Evolutionary conservation across 257 asterid species (phyloP), one percentile per base, ranked within the genome.

Genomic region (Lantana camara): DNA sequence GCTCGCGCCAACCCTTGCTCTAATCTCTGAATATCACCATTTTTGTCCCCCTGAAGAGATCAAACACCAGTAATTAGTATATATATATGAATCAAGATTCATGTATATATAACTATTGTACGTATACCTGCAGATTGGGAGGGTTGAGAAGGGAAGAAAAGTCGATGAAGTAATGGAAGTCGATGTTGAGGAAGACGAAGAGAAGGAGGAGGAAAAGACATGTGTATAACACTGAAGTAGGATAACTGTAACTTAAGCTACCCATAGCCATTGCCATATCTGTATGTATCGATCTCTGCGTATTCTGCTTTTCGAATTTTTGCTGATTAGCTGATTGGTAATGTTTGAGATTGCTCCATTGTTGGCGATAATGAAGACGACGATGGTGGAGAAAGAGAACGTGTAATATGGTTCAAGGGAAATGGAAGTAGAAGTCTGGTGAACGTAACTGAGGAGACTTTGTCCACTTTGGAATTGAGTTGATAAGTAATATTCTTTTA

Each of bases 1-100:
- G 85, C 80, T 73, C 64, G 50, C 0, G 80, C 77, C 63, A 76
- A 45, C 13, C 69, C 68, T 19, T 60, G 56, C 70, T 76, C 80
- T 47, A 73, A 38, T 11, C 23, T 21, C 15, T 21, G 53, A 5
- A 64, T 19, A 5, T n/a, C 52, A 10, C 46, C 60, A 21, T 27
- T 23, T 27, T 27, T 45, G n/a, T 56, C n/a, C 60, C 24, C 57
- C 66, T 60, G 37, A 22, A 9, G 34, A n/a, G 20, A n/a, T 12
- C 15, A 5, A n/a, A n/a, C n/a, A n/a, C 1, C 1, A 14, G 15
- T n/a, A n/a, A 44, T 22, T 11, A 3, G n/a, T n/a, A n/a, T n/a
- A n/a, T n/a, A n/a, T n/a, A n/a, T n/a, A n/a, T n/a, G n/a, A n/a
- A n/a, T n/a, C n/a, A n/a, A n/a, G n/a, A n/a, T n/a, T n/a, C n/a